Conservation (phyloP, 805 yeast genomes). For the Wickerhamomyces chambardii region DNA sequence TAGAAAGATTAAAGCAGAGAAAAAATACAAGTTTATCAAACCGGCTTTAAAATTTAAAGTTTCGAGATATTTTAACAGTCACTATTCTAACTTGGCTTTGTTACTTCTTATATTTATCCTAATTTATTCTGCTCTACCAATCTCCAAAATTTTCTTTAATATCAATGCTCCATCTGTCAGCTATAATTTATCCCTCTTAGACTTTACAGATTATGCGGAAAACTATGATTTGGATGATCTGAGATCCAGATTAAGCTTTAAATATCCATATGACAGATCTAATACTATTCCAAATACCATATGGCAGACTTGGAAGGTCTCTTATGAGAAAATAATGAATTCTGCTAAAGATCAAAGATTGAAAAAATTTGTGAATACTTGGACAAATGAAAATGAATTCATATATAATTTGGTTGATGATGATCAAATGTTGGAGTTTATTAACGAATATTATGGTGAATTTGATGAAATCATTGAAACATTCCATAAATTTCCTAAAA, state of each 20-base stretch:
- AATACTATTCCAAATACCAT: conserved; percentile 29
- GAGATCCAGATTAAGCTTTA: conserved; percentile 5
- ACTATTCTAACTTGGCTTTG: no score
- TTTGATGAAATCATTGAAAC: conserved; percentile 46
- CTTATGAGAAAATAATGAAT: conserved; percentile 17
- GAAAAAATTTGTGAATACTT: conserved; percentile 7
- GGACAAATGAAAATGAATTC: conserved; percentile 10
- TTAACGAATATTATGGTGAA: conserved; percentile 25
- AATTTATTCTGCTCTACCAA: no score
- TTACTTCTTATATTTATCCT: no score
- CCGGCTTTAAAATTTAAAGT: no score
- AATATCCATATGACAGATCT: conserved; percentile 9
- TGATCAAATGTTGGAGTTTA: conserved; percentile 27
- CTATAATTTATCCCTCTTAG: no score
- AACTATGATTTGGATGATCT: conserved; percentile 10
- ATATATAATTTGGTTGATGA: conserved; percentile 23
- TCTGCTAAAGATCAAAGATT: conserved; percentile 22
- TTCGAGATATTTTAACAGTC: no score
- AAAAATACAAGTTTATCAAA: no score
- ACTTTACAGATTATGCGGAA: conserved; percentile 6
- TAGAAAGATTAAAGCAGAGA: no score
- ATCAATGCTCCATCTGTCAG: no score
- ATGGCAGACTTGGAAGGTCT: conserved; percentile 41
- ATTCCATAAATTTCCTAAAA: conserved; percentile 40
- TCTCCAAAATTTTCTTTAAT: no score